Conservation (phyloP, 352 stramenopile genomes). For the Discostella stelligera region DNA sequence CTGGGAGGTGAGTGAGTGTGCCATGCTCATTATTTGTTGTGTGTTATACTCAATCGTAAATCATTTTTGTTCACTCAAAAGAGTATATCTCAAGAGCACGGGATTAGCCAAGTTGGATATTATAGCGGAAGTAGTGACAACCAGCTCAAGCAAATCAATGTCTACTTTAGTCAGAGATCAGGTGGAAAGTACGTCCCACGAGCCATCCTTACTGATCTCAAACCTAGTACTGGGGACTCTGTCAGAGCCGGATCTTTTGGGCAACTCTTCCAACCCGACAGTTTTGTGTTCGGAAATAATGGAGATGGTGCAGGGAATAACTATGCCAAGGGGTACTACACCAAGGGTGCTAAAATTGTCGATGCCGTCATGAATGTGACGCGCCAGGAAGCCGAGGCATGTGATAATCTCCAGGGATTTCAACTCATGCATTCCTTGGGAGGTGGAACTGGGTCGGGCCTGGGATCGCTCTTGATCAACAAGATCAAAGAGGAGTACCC, state of each 20-base stretch:
- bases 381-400: constrained; percentile 96
- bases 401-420: constrained; percentile 98
- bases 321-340: constrained; percentile 99
- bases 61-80: constrained; percentile 32
- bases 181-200: constrained; percentile 95
- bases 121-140: constrained; percentile 95
- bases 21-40: too few relatives aligned
- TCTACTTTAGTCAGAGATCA: constrained; percentile 99
- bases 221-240: constrained; percentile 99
- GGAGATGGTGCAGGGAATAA: constrained; percentile 98
- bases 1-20: constrained; percentile 85
- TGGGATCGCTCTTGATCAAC: constrained; percentile 98
- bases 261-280: constrained; percentile 97
- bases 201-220: constrained; percentile 97
- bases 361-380: constrained; percentile 98
- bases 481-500: constrained; percentile 98
- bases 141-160: constrained; percentile 97
- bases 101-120: constrained; percentile 88
- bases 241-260: constrained; percentile 93
- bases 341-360: constrained; percentile 96
- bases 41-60: too few relatives aligned
- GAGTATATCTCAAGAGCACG: constrained; percentile 95
- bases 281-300: constrained; percentile 98
- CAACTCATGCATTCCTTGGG: constrained; percentile 80
- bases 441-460: constrained; percentile 97